Evolutionary conservation across 2,329 filamentous ascomycete genomes (phyloP).

Genomic region (Monosporascus ibericus): DNA sequence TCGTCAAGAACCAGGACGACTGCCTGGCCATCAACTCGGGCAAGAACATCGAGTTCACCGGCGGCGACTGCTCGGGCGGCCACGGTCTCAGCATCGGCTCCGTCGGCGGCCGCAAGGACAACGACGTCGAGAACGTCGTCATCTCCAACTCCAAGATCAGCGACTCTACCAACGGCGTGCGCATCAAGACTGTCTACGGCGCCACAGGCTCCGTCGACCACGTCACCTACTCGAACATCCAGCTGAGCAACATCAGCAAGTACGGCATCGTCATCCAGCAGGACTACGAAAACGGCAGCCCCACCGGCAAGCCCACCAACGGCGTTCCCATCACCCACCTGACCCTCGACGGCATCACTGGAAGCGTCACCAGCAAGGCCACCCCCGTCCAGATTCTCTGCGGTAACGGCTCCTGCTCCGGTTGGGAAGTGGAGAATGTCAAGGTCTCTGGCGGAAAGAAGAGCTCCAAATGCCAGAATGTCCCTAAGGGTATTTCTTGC

Average conservation of each 20-base stretch:
- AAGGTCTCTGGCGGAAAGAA: slow-evolving; percentile 31
- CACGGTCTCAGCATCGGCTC: slow-evolving; percentile 55
- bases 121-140: slow-evolving; percentile 46
- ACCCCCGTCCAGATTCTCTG: slow-evolving; percentile 32
- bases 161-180: slow-evolving; percentile 50
- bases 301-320: slow-evolving; percentile 35
- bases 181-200: slow-evolving; percentile 50
- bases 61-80: slow-evolving; percentile 42
- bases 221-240: slow-evolving; percentile 20
- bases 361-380: slow-evolving; percentile 26
- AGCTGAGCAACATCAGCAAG: slow-evolving; percentile 26
- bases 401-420: slow-evolving; percentile 28
- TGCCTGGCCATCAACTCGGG: slow-evolving; percentile 55
- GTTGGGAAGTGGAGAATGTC: slow-evolving; percentile 30
- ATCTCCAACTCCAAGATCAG: slow-evolving; percentile 41
- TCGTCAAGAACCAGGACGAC: slow-evolving; percentile 53
- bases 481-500: slow-evolving; percentile 18
- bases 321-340: slow-evolving; percentile 41
- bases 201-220: slow-evolving; percentile 43
- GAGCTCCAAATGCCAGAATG: slow-evolving; percentile 56
- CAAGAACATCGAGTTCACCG: slow-evolving; percentile 33
- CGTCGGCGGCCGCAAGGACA: slow-evolving; percentile 49
- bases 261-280: slow-evolving; percentile 55
- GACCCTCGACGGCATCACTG: slow-evolving; percentile 33
- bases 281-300: slow-evolving; percentile 43